phyloP scores from a whole-genome alignment of 139 green algal species.

The Deuterostichococcus epilithicus region DNA sequence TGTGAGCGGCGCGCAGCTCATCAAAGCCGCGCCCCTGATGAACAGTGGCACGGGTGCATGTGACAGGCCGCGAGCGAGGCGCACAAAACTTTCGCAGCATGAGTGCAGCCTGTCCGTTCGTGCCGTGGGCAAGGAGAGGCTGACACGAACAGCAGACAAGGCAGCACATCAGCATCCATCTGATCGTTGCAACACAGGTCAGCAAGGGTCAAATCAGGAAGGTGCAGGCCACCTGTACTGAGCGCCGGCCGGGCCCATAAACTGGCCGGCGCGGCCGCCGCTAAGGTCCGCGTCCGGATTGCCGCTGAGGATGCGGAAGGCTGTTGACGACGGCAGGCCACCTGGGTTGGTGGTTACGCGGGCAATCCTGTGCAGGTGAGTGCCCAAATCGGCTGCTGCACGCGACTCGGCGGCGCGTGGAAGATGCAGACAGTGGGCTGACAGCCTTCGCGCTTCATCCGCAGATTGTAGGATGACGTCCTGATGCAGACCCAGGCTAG shows the following conservation, averaged over 20 bases:
- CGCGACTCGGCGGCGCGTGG: too few relatives aligned
- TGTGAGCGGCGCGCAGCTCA: conserved; percentile 49
- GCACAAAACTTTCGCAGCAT: background rate
- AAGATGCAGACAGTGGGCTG: background rate
- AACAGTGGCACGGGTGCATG: too few relatives aligned
- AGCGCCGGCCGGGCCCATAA: background rate
- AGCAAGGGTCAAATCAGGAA: too few relatives aligned
- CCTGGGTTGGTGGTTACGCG: background rate
- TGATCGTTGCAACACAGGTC: too few relatives aligned
- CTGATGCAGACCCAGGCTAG: background rate
- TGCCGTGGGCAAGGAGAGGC: too few relatives aligned
- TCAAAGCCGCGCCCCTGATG: conserved; percentile 28
- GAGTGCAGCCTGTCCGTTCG: too few relatives aligned
- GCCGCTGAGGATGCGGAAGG: conserved; percentile 42
- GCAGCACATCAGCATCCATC: too few relatives aligned
- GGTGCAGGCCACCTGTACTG: background rate
- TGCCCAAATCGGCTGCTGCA: background rate
- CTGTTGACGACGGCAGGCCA: conserved; percentile 55
- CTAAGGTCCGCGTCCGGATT: background rate
- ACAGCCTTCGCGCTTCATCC: background rate
- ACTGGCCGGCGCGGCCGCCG: background rate
- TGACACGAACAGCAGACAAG: too few relatives aligned
- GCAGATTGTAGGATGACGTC: background rate
- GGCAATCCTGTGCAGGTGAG: background rate
- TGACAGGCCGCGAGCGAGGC: too few relatives aligned